phyloP scores from a whole-genome alignment of 495 filamentous ascomycete genomes.

The Terfezia claveryi region DNA sequence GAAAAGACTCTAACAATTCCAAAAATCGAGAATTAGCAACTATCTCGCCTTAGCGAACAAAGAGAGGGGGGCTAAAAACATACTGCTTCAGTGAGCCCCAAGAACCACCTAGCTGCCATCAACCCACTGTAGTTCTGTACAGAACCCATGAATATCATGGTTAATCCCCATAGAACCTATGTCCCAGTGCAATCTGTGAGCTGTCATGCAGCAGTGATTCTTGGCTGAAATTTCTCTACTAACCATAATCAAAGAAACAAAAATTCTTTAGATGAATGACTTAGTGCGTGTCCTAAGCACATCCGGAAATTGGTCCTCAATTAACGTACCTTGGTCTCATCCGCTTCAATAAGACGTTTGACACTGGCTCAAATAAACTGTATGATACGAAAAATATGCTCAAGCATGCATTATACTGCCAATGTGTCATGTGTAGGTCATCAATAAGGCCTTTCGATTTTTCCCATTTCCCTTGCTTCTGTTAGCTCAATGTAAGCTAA shows the following conservation, averaged over 20 bases:
- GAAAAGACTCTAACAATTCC: constrained; percentile 7
- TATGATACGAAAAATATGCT: constrained; percentile 90
- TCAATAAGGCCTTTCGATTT: constrained; percentile 46
- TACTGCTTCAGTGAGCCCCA: constrained; percentile 67
- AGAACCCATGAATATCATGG: constrained; percentile 70
- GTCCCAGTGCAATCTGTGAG: not conserved
- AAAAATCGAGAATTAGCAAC: constrained; percentile 1
- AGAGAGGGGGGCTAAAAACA: constrained; percentile 17
- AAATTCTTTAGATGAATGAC: constrained; percentile 26
- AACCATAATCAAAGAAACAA: constrained; percentile 25
- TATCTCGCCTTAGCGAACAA: not conserved
- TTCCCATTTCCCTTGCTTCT: constrained; percentile 78
- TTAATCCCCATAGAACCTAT: constrained; percentile 39
- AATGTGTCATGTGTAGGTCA: constrained; percentile 38
- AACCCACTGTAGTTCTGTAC: constrained; percentile 56
- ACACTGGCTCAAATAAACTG: constrained; percentile 62
- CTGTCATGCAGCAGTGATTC: not conserved
- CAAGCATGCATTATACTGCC: constrained; percentile 56
- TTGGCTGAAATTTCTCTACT: not conserved
- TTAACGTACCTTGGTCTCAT: constrained; percentile 29
- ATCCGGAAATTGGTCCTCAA: too few relatives aligned
- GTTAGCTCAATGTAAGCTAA: constrained; percentile 7
- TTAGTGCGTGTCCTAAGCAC: too few relatives aligned
- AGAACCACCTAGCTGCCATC: constrained; percentile 65
- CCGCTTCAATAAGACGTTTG: constrained; percentile 69